Base-by-base conservation (phyloP, 768 basidiomycete species). In the Lentinula guzmanii region DNA sequence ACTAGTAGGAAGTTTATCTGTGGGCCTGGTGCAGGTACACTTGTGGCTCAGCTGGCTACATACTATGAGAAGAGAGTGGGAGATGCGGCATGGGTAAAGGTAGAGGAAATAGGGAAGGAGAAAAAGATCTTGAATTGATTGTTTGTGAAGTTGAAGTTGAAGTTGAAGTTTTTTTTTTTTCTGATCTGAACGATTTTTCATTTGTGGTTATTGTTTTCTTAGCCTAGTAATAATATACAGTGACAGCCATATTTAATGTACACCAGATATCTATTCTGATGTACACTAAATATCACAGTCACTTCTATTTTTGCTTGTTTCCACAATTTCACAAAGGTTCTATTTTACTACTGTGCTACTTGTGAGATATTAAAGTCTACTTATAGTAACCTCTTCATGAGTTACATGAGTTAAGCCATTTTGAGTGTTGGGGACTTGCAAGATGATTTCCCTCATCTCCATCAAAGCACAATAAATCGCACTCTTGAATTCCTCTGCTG, bases 381-480 rank as follows among this genome's bases (percentile, higher is more conserved):
- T 48, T 1, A 5, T 48, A 5, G n/a, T 21, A 18, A 48, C 1
- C 21, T 28, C 18, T 8, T 48, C 46, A 48, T 48, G 5, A 9
- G 45, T 2, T 13, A 43, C 45, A 46, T 46, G 5, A 9, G 45
- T 2, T 13, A 43, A 2, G n/a, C 15, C n/a, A 48, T 9, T 24
- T 13, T 28, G 18, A 8, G 18, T 9, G 10, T 48, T 4, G 1
- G 46, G 46, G 7, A 48, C 21, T 10, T 48, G 21, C n/a, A 48
- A 52, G 68, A 64, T 86, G 90, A 89, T 71, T 5, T 68, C 63
- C 65, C 81, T 77, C 87, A 96, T 91, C 64, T 93, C 87, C 59
- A 77, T 69, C 65, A 98, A 70, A 15, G 89, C 86, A 57, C 81
- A 76, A 16, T 75, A 70, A 52, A 97, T 74, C 24, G 83, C 81